phyloP scores from a whole-genome alignment of 78 protist species.

The Pelomyxa schiedti region DNA sequence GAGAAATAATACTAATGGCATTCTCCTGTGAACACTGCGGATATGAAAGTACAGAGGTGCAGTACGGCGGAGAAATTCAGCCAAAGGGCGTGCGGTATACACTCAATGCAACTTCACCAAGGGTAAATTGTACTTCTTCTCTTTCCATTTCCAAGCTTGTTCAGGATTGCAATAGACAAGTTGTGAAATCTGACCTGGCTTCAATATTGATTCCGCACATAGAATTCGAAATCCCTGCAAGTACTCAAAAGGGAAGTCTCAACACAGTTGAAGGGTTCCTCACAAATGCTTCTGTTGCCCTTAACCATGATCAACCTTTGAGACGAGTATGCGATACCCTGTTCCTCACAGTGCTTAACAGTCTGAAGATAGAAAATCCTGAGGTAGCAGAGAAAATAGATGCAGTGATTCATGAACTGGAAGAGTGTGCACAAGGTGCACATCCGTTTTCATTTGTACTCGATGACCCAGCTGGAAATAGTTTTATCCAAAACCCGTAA shows the following conservation, averaged over 20 bases:
- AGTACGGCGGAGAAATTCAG: slow-evolving; percentile 37
- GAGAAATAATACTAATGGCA: slow-evolving; percentile 71
- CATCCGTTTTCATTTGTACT: slow-evolving; percentile 56
- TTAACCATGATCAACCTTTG: slow-evolving; percentile 6
- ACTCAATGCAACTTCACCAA: slow-evolving; percentile 3
- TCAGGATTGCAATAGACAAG: slow-evolving; percentile 64
- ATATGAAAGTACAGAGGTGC: slow-evolving; percentile 44
- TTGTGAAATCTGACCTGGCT: slow-evolving; percentile 68
- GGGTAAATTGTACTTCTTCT: slow-evolving; percentile 9
- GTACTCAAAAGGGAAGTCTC: slow-evolving; percentile 43
- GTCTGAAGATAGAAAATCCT: slow-evolving; percentile 11
- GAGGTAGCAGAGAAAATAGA: slow-evolving; percentile 35
- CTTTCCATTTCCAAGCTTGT: too few species aligned
- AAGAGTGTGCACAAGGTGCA: background rate
- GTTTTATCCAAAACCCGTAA: slow-evolving; percentile 56
- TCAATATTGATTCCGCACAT: slow-evolving; percentile 70
- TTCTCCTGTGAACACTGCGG: slow-evolving; percentile 84
- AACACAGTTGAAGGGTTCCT: slow-evolving; percentile 75
- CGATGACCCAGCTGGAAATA: slow-evolving; percentile 79
- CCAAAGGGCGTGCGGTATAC: slow-evolving; percentile 36
- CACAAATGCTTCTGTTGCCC: background rate
- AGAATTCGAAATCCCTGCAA: slow-evolving; percentile 73
- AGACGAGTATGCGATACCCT: background rate
- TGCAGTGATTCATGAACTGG: slow-evolving; percentile 24
- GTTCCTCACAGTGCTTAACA: background rate